Conservation (phyloP, 2,329 filamentous ascomycete species). For the Aspergillus pseudotamarii region DNA sequence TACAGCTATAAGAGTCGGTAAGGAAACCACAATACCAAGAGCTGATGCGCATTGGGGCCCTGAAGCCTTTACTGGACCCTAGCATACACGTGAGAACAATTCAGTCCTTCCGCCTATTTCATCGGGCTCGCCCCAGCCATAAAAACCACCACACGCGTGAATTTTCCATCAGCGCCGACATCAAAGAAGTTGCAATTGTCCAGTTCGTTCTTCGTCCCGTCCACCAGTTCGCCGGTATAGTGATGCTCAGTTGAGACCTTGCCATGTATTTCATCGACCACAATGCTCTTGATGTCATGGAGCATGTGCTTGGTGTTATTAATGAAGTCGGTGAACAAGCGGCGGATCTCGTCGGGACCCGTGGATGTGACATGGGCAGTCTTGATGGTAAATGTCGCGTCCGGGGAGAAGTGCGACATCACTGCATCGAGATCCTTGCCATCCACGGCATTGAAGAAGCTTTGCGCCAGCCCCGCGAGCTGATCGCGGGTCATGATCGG, state of each 20-base stretch:
- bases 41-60: not conserved
- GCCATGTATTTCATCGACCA: slow-evolving; percentile 6
- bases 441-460: slow-evolving; percentile 9
- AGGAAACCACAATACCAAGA: not conserved
- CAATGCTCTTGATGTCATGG: slow-evolving; percentile 4
- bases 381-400: slow-evolving; percentile 10
- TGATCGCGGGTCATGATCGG: not conserved
- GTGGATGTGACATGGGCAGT: slow-evolving; percentile 9
- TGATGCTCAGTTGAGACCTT: slow-evolving; percentile 11
- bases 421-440: not conserved
- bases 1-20: too few relatives aligned
- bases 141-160: slow-evolving; percentile 7
- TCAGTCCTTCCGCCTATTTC: not conserved
- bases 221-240: not conserved
- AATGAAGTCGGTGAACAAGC: not conserved
- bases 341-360: not conserved
- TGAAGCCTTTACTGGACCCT: too few relatives aligned
- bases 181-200: slow-evolving; percentile 16
- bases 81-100: too few relatives aligned
- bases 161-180: slow-evolving; percentile 1
- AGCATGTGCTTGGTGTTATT: slow-evolving; percentile 1
- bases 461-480: not conserved
- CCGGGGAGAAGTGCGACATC: slow-evolving; percentile 4
- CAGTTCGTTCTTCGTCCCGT: slow-evolving; percentile 7
- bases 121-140: slow-evolving; percentile 13